Conservation (phyloP, 225 moss, liverwort and hornwort genomes). For the Antitrichia curtipendula region DNA sequence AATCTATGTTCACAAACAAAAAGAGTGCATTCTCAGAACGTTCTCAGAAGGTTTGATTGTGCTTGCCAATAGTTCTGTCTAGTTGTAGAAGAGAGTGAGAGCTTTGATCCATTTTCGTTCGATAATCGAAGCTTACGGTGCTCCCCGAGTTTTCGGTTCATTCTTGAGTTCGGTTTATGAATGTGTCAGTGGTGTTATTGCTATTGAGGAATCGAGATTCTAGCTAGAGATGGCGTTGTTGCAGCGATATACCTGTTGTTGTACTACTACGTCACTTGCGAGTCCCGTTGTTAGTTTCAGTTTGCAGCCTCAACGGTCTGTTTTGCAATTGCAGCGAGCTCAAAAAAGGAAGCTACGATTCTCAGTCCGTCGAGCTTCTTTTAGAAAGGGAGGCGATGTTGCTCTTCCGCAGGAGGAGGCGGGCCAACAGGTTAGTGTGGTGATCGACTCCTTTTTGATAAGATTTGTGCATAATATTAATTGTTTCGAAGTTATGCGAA, state of each 20-base stretch:
- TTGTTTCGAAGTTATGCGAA: not conserved
- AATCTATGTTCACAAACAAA: not conserved
- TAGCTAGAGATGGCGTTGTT: constrained; percentile 5
- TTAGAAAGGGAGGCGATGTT: not conserved
- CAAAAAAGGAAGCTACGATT: not conserved
- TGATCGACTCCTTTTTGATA: too few species aligned
- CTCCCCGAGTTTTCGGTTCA: not conserved
- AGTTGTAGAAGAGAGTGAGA: not conserved
- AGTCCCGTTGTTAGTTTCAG: not conserved
- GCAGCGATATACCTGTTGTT: not conserved
- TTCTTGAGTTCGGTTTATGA: not conserved
- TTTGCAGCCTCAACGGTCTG: not conserved
- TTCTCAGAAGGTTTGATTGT: not conserved
- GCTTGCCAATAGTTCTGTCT: not conserved
- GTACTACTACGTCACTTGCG: not conserved
- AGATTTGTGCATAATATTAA: not conserved
- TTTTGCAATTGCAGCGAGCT: not conserved
- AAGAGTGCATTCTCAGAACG: not conserved
- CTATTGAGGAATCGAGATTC: not conserved
- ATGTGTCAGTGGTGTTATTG: not conserved
- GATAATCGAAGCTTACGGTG: not conserved
- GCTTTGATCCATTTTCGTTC: not conserved
- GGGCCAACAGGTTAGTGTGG: not conserved
- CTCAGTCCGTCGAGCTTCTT: not conserved
- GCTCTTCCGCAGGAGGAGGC: not conserved